Conservation (phyloP, 2,329 filamentous ascomycete species). For the Paraconiothyrium brasiliense region DNA sequence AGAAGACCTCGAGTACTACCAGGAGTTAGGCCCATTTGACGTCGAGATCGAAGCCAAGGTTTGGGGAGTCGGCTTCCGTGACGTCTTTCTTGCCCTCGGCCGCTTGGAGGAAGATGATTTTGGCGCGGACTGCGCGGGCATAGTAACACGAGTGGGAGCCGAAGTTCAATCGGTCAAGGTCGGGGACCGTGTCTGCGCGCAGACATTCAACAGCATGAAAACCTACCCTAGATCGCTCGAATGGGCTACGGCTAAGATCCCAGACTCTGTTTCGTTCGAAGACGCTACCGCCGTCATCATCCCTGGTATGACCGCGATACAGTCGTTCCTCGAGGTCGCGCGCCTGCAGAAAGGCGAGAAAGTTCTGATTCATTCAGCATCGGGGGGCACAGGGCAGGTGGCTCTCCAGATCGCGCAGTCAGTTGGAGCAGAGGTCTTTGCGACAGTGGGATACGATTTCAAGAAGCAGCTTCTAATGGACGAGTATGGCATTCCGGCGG, state of each 20-base stretch:
- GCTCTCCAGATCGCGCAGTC: slow-evolving; percentile 29
- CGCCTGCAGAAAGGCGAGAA: slow-evolving; percentile 38
- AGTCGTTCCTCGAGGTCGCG: slow-evolving; percentile 30
- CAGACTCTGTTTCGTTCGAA: not conserved
- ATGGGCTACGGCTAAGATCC: not conserved
- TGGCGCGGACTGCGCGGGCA: slow-evolving; percentile 17
- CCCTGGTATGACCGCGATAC: slow-evolving; percentile 5
- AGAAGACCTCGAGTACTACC: no score
- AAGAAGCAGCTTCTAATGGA: slow-evolving; percentile 25
- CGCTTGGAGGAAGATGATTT: no score
- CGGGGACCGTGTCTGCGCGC: slow-evolving; percentile 12
- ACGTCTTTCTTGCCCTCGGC: no score
- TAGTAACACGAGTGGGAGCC: slow-evolving; percentile 13
- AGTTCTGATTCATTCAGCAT: slow-evolving; percentile 36
- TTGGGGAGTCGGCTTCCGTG: no score
- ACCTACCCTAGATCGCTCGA: not conserved
- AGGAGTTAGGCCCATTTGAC: no score
- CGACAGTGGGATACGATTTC: slow-evolving; percentile 26
- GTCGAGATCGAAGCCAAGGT: no score
- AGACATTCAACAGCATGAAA: not conserved
- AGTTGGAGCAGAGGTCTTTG: slow-evolving; percentile 27
- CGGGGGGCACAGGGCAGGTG: slow-evolving; percentile 32
- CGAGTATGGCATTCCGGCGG: slow-evolving; percentile 23
- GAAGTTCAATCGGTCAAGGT: slow-evolving; percentile 4
- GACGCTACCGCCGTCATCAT: slow-evolving; percentile 7